phyloP scores from a whole-genome alignment of 2,329 filamentous ascomycete species.

The Apiospora hydei region DNA sequence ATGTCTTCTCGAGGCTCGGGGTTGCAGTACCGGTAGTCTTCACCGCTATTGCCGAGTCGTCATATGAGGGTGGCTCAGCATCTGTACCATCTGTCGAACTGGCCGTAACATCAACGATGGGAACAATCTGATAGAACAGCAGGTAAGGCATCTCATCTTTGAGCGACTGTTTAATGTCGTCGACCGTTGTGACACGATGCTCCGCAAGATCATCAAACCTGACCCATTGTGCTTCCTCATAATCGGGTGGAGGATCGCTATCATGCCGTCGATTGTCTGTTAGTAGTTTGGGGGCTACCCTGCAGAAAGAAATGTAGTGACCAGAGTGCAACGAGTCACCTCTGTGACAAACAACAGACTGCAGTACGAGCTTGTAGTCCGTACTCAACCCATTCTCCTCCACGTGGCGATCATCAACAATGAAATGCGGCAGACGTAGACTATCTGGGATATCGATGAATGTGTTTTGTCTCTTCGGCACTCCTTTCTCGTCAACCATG shows the following conservation, averaged over 20 bases:
- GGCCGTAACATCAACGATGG: slow-evolving; percentile 74
- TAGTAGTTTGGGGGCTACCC: slow-evolving; percentile 71
- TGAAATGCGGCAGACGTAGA: slow-evolving; percentile 88
- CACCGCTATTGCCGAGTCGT: slow-evolving; percentile 55
- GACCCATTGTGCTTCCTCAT: slow-evolving; percentile 82
- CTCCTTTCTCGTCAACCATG: slow-evolving; percentile 73
- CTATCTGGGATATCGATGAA: slow-evolving; percentile 87
- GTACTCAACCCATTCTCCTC: slow-evolving; percentile 73
- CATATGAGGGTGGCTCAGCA: slow-evolving; percentile 65
- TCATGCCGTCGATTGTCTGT: slow-evolving; percentile 65
- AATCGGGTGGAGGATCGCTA: slow-evolving; percentile 67
- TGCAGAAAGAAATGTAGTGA: slow-evolving; percentile 87
- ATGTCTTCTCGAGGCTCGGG: slow-evolving; percentile 39
- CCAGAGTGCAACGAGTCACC: slow-evolving; percentile 86
- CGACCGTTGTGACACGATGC: slow-evolving; percentile 75
- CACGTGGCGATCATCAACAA: slow-evolving; percentile 76
- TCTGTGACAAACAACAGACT: slow-evolving; percentile 91
- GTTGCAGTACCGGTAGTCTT: slow-evolving; percentile 42
- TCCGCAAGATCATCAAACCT: slow-evolving; percentile 86
- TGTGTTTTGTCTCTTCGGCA: slow-evolving; percentile 76
- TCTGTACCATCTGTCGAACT: slow-evolving; percentile 56
- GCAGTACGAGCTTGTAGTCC: slow-evolving; percentile 93
- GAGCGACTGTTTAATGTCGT: slow-evolving; percentile 79
- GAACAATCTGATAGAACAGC: slow-evolving; percentile 93
- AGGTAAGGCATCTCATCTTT: slow-evolving; percentile 92